These are phyloP conservation scores for Filobasidium wieringae DNA, from an alignment of 768 basidiomycete genomes.

Conservation along the genomic window DNA sequence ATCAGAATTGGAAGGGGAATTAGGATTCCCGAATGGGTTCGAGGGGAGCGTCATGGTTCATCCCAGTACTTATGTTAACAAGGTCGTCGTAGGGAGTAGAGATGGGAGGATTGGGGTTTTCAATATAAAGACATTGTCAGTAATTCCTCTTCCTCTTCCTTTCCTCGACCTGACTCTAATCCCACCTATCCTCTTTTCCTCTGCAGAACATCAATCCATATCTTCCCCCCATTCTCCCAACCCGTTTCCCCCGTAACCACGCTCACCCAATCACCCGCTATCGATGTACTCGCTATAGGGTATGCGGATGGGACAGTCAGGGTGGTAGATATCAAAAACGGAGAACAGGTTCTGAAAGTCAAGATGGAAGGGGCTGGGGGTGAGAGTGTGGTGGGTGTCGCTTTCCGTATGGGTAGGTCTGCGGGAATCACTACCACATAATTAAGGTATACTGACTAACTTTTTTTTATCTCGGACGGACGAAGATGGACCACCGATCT, in stretches of 20 bases:
- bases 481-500: constrained; percentile 70
- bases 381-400: constrained; percentile 50
- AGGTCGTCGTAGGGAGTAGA: constrained; percentile 69
- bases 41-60: constrained; percentile 76
- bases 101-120: constrained; percentile 81
- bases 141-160: constrained; percentile 7
- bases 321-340: constrained; percentile 78
- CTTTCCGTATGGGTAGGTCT: constrained; percentile 69
- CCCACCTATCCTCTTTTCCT: background rate
- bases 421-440: background rate
- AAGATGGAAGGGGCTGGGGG: constrained; percentile 72
- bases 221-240: constrained; percentile 47
- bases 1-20: constrained; percentile 52
- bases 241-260: constrained; percentile 54
- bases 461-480: background rate
- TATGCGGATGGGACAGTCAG: constrained; percentile 76
- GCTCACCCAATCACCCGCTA: constrained; percentile 80
- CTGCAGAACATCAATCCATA: constrained; percentile 66
- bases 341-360: constrained; percentile 77
- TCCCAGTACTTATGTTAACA: constrained; percentile 93
- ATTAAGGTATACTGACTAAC: background rate
- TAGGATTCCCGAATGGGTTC: constrained; percentile 72
- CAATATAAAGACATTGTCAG: constrained; percentile 77
- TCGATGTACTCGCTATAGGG: constrained; percentile 91
- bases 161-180: background rate